Evolutionary conservation across 1,284 basidiomycete species (phyloP).

Genomic region (Athelia sp.): DNA sequence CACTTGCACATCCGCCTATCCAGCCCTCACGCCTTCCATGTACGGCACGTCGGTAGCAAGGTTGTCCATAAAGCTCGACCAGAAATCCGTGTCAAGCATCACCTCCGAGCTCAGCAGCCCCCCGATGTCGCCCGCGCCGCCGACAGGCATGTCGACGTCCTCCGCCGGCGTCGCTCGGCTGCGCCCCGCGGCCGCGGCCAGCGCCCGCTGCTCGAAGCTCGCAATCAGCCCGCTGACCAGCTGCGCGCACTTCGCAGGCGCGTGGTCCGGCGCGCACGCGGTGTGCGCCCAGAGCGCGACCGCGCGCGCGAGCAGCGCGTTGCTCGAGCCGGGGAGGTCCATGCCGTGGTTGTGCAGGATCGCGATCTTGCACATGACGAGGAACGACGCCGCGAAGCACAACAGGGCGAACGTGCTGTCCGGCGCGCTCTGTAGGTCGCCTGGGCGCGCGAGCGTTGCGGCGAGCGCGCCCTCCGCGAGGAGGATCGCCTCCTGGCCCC

Average conservation of each 20-base stretch:
- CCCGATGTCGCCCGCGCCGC: background rate
- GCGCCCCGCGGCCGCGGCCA: background rate
- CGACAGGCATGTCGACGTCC: background rate
- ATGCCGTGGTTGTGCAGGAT: constrained; percentile 26
- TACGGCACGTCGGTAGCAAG: background rate
- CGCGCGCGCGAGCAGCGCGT: constrained; percentile 27
- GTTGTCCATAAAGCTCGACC: background rate
- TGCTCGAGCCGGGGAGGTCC: constrained; percentile 32
- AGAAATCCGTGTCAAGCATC: background rate
- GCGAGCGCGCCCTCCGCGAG: constrained; percentile 34
- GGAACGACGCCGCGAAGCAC: constrained; percentile 33
- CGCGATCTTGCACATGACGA: constrained; percentile 35
- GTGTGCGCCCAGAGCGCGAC: constrained; percentile 27
- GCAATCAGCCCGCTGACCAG: constrained; percentile 25
- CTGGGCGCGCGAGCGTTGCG: constrained; percentile 24
- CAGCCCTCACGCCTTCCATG: too few relatives aligned
- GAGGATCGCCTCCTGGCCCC: constrained; percentile 35
- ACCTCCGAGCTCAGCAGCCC: background rate
- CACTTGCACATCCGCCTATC: too few relatives aligned
- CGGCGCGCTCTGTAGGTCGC: constrained; percentile 31
- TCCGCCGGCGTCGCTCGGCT: background rate
- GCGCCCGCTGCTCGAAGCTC: background rate
- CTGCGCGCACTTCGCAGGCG: constrained; percentile 34
- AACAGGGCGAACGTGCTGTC: constrained; percentile 38
- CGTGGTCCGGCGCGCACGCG: constrained; percentile 33